These are phyloP conservation scores for Hammondia hammondi DNA, from an alignment of 169 alveolate species.

Conservation along the genomic window DNA sequence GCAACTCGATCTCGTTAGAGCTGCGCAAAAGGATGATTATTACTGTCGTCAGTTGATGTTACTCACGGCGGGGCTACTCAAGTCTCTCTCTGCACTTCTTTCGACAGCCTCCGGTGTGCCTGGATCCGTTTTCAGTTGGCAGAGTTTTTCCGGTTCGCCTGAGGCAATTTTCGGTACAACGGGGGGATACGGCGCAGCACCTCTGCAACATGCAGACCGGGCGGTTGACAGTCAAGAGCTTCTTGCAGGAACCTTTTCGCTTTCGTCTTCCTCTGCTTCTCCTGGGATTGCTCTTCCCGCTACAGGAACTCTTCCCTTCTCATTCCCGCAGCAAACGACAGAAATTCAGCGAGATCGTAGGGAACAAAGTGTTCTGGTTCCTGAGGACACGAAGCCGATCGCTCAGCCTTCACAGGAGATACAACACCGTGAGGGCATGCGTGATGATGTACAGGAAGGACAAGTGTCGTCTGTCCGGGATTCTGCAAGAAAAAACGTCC, in stretches of 20 bases:
- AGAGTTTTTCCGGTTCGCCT: background rate
- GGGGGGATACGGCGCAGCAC: background rate
- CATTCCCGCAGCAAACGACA: background rate
- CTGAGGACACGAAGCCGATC: background rate
- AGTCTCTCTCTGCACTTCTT: background rate
- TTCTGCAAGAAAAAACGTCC: too few relatives aligned
- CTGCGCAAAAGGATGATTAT: conserved; percentile 35
- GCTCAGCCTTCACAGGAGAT: background rate
- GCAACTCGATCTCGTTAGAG: conserved; percentile 16
- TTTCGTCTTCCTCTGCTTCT: background rate
- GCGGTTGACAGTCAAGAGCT: background rate
- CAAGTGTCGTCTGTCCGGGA: too few relatives aligned
- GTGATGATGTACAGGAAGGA: too few relatives aligned
- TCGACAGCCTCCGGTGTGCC: background rate
- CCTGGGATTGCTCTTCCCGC: background rate
- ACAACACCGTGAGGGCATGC: too few relatives aligned
- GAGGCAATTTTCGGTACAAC: background rate
- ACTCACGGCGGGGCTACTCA: background rate
- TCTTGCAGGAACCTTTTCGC: background rate
- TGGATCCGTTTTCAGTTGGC: background rate
- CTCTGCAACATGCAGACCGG: background rate
- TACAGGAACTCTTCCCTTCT: background rate
- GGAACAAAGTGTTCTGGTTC: background rate
- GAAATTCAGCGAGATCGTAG: background rate
- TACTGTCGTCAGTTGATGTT: background rate